These are phyloP conservation scores for Dryas integrifolia DNA, from an alignment of 331 rosid genomes.

Conservation along the genomic window DNA sequence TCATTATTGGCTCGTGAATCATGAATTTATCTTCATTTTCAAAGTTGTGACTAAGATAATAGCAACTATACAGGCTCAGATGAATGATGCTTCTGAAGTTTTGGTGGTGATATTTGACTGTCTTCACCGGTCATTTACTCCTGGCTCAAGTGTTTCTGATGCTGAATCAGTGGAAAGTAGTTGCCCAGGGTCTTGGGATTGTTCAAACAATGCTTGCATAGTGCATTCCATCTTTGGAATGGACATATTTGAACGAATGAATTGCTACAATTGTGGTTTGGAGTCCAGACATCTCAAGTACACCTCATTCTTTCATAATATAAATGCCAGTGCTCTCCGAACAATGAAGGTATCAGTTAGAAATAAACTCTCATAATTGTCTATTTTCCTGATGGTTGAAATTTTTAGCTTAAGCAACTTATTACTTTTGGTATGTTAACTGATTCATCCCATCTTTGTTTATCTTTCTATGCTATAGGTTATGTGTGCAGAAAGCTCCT, in stretches of 20 bases:
- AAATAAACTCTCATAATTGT: neutral
- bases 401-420: slow-evolving; percentile 8
- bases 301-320: slow-evolving; percentile 91
- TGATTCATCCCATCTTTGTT: slow-evolving; percentile 15
- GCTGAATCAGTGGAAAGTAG: slow-evolving; percentile 66
- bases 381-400: slow-evolving; percentile 1
- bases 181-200: slow-evolving; percentile 77
- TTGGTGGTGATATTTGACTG: slow-evolving; percentile 83
- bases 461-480: slow-evolving; percentile 47
- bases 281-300: slow-evolving; percentile 87
- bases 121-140: slow-evolving; percentile 78
- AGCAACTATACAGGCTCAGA: slow-evolving; percentile 71
- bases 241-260: slow-evolving; percentile 87
- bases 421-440: slow-evolving; percentile 24
- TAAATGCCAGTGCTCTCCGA: slow-evolving; percentile 92
- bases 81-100: slow-evolving; percentile 99
- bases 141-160: slow-evolving; percentile 53
- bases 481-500: slow-evolving; percentile 63
- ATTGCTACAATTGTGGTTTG: slow-evolving; percentile 69
- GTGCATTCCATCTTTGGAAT: slow-evolving; percentile 90
- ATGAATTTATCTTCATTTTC: slow-evolving; percentile 23
- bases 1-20: neutral
- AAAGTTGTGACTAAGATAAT: slow-evolving; percentile 33
- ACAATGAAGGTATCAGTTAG: slow-evolving; percentile 72
- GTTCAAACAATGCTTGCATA: slow-evolving; percentile 70